Evolutionary conservation across 306 rosid genomes (phyloP), one percentile per base, ranked within the genome.

Genomic region (Prinsepia uniflora): DNA sequence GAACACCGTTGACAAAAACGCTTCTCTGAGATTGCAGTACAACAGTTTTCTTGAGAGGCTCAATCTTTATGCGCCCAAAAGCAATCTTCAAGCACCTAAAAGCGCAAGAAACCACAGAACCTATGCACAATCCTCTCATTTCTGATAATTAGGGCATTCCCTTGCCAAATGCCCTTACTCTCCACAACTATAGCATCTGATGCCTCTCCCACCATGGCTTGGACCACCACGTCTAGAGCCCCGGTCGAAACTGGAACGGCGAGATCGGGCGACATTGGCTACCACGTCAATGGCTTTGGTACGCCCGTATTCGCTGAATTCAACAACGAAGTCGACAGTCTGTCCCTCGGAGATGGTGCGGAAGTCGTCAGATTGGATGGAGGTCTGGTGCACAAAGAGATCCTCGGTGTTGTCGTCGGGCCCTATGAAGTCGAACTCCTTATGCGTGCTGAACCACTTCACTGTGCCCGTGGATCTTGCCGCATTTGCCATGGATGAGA

Each of bases 91-190:
- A 71, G 59, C 14, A 68, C 48, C 53, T 70, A 69, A 52, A 73
- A 54, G 60, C 19, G 64, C 45, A 24, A 59, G 50, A 78, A 72
- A 61, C 59, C 36, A 53, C 48, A 72, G 53, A 11, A 72, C 45
- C 70, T 20, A 43, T 69, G 14, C 46, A 14, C 59, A 22, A 24
- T 75, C 53, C 53, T n/a, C n/a, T 88, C 87, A 84, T 20, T 81
- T 75, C 68, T 77, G 83, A 47, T 42, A 77, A 56, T 71, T 77
- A 36, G 72, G 84, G 65, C 96, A 86, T 22, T 91, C 96, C 78
- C 97, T 83, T 18, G 90, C 92, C 79, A 85, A 86, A 85, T 91
- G 97, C 63, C 97, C 97, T 80, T 82, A 87, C 78, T 83, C 96
- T 5, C 96, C 92, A 58, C 97, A 91, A 56, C 82, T 82, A 72